Evolutionary conservation across 2,329 filamentous ascomycete species (phyloP).

Genomic region (Penicillium italicum): DNA sequence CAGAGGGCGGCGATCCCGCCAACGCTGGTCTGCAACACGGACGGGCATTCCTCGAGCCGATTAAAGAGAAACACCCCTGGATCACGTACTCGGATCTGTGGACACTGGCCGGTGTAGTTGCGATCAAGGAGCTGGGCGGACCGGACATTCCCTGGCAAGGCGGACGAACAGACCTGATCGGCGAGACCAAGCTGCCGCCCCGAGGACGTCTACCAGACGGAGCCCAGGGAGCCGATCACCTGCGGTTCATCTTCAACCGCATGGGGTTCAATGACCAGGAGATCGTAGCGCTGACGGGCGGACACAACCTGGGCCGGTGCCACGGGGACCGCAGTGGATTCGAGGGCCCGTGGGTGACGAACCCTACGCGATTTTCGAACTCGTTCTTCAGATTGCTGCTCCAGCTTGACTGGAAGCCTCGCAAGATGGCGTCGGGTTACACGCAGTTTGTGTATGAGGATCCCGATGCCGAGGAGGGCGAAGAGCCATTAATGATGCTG

Average conservation of each 20-base stretch:
- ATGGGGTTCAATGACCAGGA: constrained; percentile 61
- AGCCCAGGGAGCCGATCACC: constrained; percentile 53
- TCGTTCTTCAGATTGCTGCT: constrained; percentile 55
- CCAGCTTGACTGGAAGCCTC: constrained; percentile 53
- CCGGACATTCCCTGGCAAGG: constrained; percentile 55
- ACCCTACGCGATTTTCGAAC: constrained; percentile 58
- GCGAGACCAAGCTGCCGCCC: constrained; percentile 58
- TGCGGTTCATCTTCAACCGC: constrained; percentile 55
- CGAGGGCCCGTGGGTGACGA: constrained; percentile 58
- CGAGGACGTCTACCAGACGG: constrained; percentile 56
- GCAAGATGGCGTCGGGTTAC: constrained; percentile 51
- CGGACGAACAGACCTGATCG: constrained; percentile 60
- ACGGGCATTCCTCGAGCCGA: constrained; percentile 60
- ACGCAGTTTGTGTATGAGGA: constrained; percentile 59
- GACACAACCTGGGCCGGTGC: constrained; percentile 56
- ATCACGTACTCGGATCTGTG: constrained; percentile 65
- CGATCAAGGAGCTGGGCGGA: constrained; percentile 59
- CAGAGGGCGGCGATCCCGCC: constrained; percentile 61
- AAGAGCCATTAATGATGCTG: constrained; percentile 63
- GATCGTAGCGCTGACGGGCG: constrained; percentile 56
- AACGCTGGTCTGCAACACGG: constrained; percentile 64
- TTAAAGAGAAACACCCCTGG: constrained; percentile 59
- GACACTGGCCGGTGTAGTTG: constrained; percentile 59
- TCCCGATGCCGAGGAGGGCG: constrained; percentile 49
- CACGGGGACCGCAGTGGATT: constrained; percentile 56